Conservation (phyloP, 2,329 filamentous ascomycete species). For the Fusarium sp. region DNA sequence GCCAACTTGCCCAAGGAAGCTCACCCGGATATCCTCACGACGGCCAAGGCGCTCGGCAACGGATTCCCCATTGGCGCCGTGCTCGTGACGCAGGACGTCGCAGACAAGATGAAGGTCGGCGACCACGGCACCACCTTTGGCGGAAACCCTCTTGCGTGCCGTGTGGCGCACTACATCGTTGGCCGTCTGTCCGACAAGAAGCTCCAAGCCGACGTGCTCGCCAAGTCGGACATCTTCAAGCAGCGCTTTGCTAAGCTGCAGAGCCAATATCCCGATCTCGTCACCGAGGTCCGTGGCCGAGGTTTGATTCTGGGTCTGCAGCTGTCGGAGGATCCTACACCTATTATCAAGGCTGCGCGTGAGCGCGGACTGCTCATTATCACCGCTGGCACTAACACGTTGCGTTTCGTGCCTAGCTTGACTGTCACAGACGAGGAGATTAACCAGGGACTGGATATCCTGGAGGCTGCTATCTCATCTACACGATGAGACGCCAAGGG, state of each 20-base stretch:
- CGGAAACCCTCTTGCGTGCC: slow-evolving; percentile 87
- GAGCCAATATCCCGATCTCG: slow-evolving; percentile 70
- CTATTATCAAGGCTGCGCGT: slow-evolving; percentile 84
- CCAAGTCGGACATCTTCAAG: slow-evolving; percentile 68
- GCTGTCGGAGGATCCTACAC: slow-evolving; percentile 75
- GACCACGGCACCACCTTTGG: slow-evolving; percentile 97
- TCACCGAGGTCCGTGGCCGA: slow-evolving; percentile 82
- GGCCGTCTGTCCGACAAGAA: slow-evolving; percentile 75
- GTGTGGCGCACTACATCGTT: slow-evolving; percentile 88
- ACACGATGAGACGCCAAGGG: slow-evolving; percentile 47
- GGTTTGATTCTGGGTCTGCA: slow-evolving; percentile 91
- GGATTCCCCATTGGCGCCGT: slow-evolving; percentile 91
- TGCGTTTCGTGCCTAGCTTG: slow-evolving; percentile 91
- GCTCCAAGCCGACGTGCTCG: slow-evolving; percentile 75
- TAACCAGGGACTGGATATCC: slow-evolving; percentile 76
- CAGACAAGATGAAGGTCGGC: slow-evolving; percentile 63
- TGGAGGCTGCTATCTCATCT: slow-evolving; percentile 72
- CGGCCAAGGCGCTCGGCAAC: slow-evolving; percentile 95
- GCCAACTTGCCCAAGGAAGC: slow-evolving; percentile 76
- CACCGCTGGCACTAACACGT: slow-evolving; percentile 90
- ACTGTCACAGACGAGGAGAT: slow-evolving; percentile 86
- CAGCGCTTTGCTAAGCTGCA: slow-evolving; percentile 60
- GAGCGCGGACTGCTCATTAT: slow-evolving; percentile 91
- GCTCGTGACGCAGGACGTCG: slow-evolving; percentile 55
- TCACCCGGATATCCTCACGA: slow-evolving; percentile 93